Base-by-base conservation (phyloP, 1,284 basidiomycete genomes). In the Singerocomus inundabilis region DNA sequence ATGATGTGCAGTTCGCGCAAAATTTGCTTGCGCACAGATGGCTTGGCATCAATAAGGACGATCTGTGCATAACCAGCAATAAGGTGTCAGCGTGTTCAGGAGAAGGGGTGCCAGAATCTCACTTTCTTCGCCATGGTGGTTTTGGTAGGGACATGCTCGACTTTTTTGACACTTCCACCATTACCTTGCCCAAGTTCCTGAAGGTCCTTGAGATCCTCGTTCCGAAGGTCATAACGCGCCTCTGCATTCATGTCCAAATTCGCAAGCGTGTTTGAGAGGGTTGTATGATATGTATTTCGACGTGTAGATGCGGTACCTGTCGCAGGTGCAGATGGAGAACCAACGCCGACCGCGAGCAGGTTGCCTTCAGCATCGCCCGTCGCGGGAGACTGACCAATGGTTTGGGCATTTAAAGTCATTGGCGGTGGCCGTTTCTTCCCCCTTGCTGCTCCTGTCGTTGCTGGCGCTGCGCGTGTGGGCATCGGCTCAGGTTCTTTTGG, bases 1-100 rank as follows among this genome's bases (percentile, higher is more conserved):
- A 99, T 92, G 73, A 99, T 98, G 66, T 99, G 95, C 49, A 99
- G 78, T 67, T 99, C 96, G 50, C 96, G 88, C 25, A 99, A 77
- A 57, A 99, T 99, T 71, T 99, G 97, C 69, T 98, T 99, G 56
- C 95, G 84, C n/a, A 98, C 89, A 2, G 92, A 85, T 1, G 94
- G 92, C 67, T 98, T 98, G 16, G 96, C 96, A 67, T 99, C 96
- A 67, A 99, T 98, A 56, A 98, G 82, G 26, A 99, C 94, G 63
- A 97, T 93, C 94, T 98, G 63, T n/a, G 34, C 34, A 42, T 5
- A 28, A 44, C 35, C 28, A 44, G 34, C 16, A 9, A 34, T 12
- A 4, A 44, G 30, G 34, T 29, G 30, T 48, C 32, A 53, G 30
- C 10, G 33, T 6, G 37, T 5, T 24, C 11, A 6, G 10, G 30